A percentile compares a stretch with the other conserved stretches of the same genome.
Conservation (phyloP, 2,329 filamentous ascomycete species). For the Alternaria consortialis region DNA sequence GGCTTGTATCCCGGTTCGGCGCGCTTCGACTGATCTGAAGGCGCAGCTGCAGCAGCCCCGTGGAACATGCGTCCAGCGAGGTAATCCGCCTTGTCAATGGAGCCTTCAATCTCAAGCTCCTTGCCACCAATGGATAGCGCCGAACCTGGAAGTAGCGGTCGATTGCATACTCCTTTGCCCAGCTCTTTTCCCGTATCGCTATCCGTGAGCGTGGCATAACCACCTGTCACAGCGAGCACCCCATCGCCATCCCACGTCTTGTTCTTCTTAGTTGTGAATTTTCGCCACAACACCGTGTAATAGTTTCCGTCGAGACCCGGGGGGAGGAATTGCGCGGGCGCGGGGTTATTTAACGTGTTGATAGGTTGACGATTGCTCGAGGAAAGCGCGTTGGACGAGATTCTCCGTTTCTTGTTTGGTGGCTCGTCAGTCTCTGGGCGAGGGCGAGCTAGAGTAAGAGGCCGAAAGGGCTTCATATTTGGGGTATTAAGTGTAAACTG, state of each 20-base stretch:
- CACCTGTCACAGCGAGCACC: constrained; percentile 65
- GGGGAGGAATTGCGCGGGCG: constrained; percentile 25
- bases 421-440: constrained; percentile 36
- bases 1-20: constrained; percentile 28
- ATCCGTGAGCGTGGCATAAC: constrained; percentile 69
- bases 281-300: constrained; percentile 65
- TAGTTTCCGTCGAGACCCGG: constrained; percentile 48
- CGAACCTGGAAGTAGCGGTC: constrained; percentile 67
- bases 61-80: constrained; percentile 60
- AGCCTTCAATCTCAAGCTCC: constrained; percentile 72
- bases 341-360: constrained; percentile 34
- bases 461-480: constrained; percentile 48
- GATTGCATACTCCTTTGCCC: constrained; percentile 65
- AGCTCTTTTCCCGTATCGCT: constrained; percentile 68
- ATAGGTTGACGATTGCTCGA: constrained; percentile 44
- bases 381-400: constrained; percentile 43
- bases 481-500: background rate
- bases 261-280: constrained; percentile 75
- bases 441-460: constrained; percentile 44
- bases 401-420: constrained; percentile 55
- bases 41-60: constrained; percentile 31
- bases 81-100: constrained; percentile 68
- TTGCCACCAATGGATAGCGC: constrained; percentile 70
- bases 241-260: constrained; percentile 82
- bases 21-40: constrained; percentile 26